phyloP scores from a whole-genome alignment of 1,139 yeast species.

The Nematodospora anomalae region DNA sequence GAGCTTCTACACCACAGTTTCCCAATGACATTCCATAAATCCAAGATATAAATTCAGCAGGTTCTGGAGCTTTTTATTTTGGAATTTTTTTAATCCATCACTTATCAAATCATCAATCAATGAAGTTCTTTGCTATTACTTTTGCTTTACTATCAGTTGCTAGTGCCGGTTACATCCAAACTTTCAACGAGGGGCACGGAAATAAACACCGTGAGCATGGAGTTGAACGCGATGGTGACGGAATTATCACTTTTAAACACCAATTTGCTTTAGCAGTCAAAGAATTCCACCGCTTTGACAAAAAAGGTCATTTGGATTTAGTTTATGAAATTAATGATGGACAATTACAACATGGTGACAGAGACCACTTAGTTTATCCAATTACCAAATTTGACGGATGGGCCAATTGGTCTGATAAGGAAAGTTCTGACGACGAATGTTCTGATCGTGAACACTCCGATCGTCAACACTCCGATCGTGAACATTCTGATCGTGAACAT shows the following conservation, averaged over 20 bases:
- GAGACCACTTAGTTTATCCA: background rate
- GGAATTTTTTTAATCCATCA: too few relatives aligned
- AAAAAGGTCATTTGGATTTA: background rate
- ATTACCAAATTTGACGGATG: background rate
- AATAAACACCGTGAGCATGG: background rate
- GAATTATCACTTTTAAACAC: slow-evolving; percentile 6
- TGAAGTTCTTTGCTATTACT: background rate
- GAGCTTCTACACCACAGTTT: background rate
- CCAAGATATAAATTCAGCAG: too few relatives aligned
- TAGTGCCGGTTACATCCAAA: background rate
- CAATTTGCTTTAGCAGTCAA: slow-evolving; percentile 12
- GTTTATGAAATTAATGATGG: slow-evolving; percentile 11
- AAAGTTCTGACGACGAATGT: background rate
- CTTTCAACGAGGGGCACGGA: background rate
- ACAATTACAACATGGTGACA: slow-evolving; percentile 9
- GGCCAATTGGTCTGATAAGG: background rate
- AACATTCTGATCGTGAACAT: too few relatives aligned
- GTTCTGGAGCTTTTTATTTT: too few relatives aligned
- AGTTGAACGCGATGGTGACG: slow-evolving; percentile 1
- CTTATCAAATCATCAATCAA: background rate
- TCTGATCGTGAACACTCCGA: too few relatives aligned
- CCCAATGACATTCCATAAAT: too few relatives aligned
- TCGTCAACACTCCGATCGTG: too few relatives aligned
- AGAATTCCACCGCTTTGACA: slow-evolving; percentile 4
- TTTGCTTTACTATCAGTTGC: background rate